Evolutionary conservation across 306 rosid species (phyloP), one percentile per base, ranked within the genome.

Genomic region (Casuarina glauca): DNA sequence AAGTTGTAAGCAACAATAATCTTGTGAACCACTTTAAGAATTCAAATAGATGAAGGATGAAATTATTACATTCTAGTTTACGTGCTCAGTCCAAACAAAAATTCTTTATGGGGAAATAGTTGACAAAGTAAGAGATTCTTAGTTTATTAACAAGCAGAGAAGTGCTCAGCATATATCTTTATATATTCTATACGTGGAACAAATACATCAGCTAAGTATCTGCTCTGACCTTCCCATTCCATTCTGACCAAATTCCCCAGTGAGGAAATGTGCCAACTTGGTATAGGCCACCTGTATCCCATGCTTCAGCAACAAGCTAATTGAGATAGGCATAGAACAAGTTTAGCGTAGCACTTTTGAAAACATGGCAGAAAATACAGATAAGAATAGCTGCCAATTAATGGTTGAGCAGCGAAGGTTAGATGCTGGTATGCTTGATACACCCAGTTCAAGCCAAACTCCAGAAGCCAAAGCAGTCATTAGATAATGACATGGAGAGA

Each of bases 181-280:
- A 15, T 3, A 1, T 20, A 58, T 9, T 58, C 9, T 35, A 58
- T 0, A 51, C 26, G 41, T 9, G 64, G 64, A 58, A 66, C 38
- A 70, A 71, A 70, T 72, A 41, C 74, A 82, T 63, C 79, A 81
- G 63, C 50, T 17, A 68, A 67, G 39, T 46, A 73, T 54, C 69
- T 74, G 55, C 79, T 81, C 98, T 75, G 53, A 94, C 98, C 98
- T 92, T 91, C 76, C 98, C 98, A 80, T 95, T 95, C 98, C 98
- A 95, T 86, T 92, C 98, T 54, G 97, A 95, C 98, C 98, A 95
- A 87, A 83, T 83, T 84, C 97, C 93, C 97, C 96, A 88, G 88
- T 89, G 97, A 82, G 98, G 98, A 84, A 95, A 95, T 36, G 83
- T 73, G 78, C 97, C 98, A 87, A 95, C 96, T 91, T 95, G 98